Evolutionary conservation across 2,329 filamentous ascomycete species (phyloP), one percentile per base, ranked within the genome.

Genomic region (Aspergillus pseudoviridinutans): DNA sequence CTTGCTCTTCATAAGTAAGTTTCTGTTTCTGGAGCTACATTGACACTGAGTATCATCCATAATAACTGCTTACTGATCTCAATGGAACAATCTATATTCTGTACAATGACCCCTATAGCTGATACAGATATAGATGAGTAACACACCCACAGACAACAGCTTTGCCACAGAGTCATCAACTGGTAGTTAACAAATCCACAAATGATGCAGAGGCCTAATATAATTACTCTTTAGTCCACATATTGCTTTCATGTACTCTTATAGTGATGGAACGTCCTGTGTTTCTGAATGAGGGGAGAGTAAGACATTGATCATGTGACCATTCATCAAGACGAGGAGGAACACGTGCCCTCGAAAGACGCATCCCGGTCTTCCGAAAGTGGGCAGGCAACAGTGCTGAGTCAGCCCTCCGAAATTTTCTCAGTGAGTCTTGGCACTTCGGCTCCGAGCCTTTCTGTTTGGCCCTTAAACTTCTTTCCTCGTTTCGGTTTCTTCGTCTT

Each of bases 391-490:
- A 7, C 14, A 17, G 14, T 7, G 32, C 44, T 47, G 22, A 47
- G 44, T 47, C 44, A 47, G 44, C 44, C 4, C 24, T 3, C 3
- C 4, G n/a, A 46, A 46, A 14, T 41, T 55, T 52, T 55, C 20
- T 55, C 47, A 41, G 47, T 38, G 60, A 42, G 47, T 61, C 63
- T 66, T 63, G 58, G 58, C 60, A 54, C 51, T 59, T 56, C 54
- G 32, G 63, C 51, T 70, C 58, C 57, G 68, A 63, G 65, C 60
- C 62, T 51, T 58, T 64, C 60, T 60, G 62, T 61, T 61, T 61
- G 62, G 58, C 61, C 63, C 68, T 61, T 60, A 64, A 25, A 61
- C 58, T 57, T 58, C 58, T 55, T 55, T 54, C 51, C 42, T 49
- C 46, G 38, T 61, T 61, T 55, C 55, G 58, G 44, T 62, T 60